A percentile compares a stretch with the other conserved stretches of the same genome.
These are phyloP conservation scores for Lotmaria passim DNA, from an alignment of 208 protist species.

Conservation along the genomic window DNA sequence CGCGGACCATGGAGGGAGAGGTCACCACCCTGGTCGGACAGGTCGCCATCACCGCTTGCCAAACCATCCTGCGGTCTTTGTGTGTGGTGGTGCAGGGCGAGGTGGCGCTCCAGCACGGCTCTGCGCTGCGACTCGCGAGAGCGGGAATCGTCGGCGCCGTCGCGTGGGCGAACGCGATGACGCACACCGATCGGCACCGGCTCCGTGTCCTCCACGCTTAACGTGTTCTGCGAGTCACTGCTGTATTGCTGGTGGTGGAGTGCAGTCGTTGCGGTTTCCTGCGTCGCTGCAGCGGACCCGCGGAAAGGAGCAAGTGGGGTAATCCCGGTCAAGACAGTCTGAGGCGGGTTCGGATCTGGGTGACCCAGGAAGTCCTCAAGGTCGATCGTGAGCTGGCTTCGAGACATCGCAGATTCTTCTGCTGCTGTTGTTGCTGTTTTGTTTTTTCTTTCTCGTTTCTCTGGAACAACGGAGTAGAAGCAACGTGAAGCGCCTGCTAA, in stretches of 20 bases:
- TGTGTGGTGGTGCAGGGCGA: background rate
- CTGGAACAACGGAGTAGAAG: no score
- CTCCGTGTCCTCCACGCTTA: background rate
- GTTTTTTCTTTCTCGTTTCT: background rate
- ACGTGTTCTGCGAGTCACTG: background rate
- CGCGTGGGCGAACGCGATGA: slow-evolving; percentile 18
- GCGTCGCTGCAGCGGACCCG: background rate
- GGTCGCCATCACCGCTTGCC: background rate
- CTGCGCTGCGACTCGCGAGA: slow-evolving; percentile 19
- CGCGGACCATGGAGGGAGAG: background rate
- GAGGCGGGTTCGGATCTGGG: slow-evolving; percentile 6
- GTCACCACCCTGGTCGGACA: slow-evolving; percentile 1
- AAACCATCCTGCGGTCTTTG: background rate
- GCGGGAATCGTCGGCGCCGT: background rate
- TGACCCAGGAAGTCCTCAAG: slow-evolving; percentile 22
- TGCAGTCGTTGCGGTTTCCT: no score
- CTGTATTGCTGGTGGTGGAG: background rate
- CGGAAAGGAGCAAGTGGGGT: slow-evolving; percentile 12
- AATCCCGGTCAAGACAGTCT: slow-evolving; percentile 17
- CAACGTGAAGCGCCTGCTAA: no score
- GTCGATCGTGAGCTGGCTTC: slow-evolving; percentile 26
- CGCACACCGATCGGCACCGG: slow-evolving; percentile 9
- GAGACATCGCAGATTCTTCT: slow-evolving; percentile 10
- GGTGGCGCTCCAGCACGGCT: slow-evolving; percentile 9
- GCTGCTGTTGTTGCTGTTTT: background rate